Evolutionary conservation across 257 asterid species (phyloP).

Genomic region (Eustoma russellianum): DNA sequence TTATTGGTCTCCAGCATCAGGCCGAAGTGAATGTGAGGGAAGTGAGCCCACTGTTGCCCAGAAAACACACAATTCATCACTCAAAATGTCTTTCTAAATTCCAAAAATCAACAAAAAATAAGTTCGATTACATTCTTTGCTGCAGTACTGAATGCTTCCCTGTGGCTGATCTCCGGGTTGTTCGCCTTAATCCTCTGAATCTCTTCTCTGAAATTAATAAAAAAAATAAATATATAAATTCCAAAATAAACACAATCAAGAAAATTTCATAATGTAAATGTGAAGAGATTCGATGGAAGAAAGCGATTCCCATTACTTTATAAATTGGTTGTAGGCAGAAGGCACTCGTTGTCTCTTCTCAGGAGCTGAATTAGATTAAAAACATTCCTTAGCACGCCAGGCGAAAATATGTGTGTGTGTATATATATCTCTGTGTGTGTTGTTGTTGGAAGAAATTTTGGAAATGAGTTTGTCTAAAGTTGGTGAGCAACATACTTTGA

Average conservation of each 20-base stretch:
- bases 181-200: slow-evolving; percentile 85
- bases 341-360: slow-evolving; percentile 93
- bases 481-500: too few species aligned
- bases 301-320: slow-evolving; percentile 35
- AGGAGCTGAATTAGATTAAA: slow-evolving; percentile 46
- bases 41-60: slow-evolving; percentile 74
- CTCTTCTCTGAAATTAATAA: slow-evolving; percentile 45
- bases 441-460: too few species aligned
- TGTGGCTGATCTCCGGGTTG: slow-evolving; percentile 79
- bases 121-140: slow-evolving; percentile 55
- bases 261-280: not conserved
- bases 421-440: too few species aligned
- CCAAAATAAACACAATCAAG: not conserved
- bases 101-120: not conserved
- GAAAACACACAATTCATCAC: slow-evolving; percentile 3
- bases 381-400: too few species aligned
- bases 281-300: not conserved
- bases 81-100: too few species aligned
- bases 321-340: slow-evolving; percentile 91
- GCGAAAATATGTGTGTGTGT: too few species aligned
- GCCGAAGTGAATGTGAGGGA: slow-evolving; percentile 91
- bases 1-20: slow-evolving; percentile 73
- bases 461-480: too few species aligned
- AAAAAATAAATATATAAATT: not conserved
- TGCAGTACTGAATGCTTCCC: slow-evolving; percentile 93